Percentiles rank a stretch among this genome's conserved stretches.
These are phyloP conservation scores for Sphagnum fallax DNA, from an alignment of 228 moss, liverwort and hornwort species.

Conservation along the genomic window DNA sequence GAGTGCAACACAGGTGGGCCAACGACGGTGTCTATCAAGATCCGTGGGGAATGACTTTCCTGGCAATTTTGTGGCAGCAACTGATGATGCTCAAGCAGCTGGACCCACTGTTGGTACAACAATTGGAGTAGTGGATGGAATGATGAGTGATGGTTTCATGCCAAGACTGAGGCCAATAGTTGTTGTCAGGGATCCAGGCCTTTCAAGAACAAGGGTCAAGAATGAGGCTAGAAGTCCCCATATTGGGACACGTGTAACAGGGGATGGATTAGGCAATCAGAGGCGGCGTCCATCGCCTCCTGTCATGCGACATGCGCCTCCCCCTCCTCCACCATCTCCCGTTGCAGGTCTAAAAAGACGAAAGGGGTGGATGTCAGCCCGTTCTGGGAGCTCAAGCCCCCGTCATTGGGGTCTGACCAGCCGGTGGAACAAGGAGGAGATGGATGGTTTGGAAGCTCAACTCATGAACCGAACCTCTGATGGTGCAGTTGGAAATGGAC, in stretches of 20 bases:
- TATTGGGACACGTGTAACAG: conserved; percentile 55
- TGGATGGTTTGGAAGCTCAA: conserved; percentile 53
- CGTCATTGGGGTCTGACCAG: conserved; percentile 81
- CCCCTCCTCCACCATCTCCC: conserved; percentile 89
- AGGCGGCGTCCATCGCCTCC: conserved; percentile 82
- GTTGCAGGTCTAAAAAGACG: conserved; percentile 82
- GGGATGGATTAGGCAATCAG: conserved; percentile 47
- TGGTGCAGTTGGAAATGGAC: conserved; percentile 42
- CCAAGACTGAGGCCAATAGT: conserved; percentile 85
- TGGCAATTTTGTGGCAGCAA: conserved; percentile 51
- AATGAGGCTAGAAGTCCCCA: conserved; percentile 84
- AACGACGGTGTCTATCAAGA: conserved; percentile 65
- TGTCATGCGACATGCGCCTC: conserved; percentile 80
- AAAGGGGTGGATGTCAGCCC: conserved; percentile 87
- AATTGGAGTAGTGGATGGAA: conserved; percentile 66
- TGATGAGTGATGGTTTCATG: conserved; percentile 70
- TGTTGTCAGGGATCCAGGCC: conserved; percentile 67
- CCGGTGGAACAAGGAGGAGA: conserved; percentile 76
- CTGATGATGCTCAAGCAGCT: conserved; percentile 61
- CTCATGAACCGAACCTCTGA: conserved; percentile 42
- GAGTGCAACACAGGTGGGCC: conserved; percentile 41
- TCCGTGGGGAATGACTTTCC: conserved; percentile 58
- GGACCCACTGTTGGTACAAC: conserved; percentile 49
- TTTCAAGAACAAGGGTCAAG: conserved; percentile 51
- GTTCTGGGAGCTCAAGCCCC: conserved; percentile 90